Conservation (phyloP, 768 basidiomycete genomes). For the Jaapia argillacea region DNA sequence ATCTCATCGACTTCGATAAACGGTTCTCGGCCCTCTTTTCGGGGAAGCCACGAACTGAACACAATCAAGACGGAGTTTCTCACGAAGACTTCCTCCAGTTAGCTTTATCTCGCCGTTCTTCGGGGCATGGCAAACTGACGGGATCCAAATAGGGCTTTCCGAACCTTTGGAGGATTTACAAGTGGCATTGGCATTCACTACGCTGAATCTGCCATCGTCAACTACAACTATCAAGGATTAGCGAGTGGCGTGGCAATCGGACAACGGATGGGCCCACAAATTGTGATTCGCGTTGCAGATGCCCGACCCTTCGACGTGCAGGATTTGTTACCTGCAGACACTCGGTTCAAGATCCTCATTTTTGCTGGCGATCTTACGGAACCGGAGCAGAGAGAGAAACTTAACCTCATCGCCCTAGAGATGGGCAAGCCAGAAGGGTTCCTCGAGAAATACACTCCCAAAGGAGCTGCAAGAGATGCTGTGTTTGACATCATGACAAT, state of each 20-base stretch:
- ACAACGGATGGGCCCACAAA: conserved; percentile 39
- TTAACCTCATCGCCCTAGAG: conserved; percentile 18
- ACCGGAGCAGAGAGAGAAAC: conserved; percentile 12
- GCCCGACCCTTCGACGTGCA: conserved; percentile 37
- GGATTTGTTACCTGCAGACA: conserved; percentile 36
- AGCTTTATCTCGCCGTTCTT: conserved; percentile 5
- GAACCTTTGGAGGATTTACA: conserved; percentile 33
- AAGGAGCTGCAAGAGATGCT: conserved; percentile 13
- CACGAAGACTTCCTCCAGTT: conserved; percentile 37
- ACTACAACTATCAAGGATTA: conserved; percentile 22
- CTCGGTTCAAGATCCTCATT: conserved; percentile 37
- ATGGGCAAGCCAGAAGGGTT: conserved; percentile 18
- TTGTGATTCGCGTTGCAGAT: conserved; percentile 36
- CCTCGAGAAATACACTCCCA: conserved; percentile 14
- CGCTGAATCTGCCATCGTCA: conserved; percentile 26
- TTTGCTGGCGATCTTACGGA: conserved; percentile 30
- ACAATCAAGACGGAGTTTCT: conserved; percentile 34
- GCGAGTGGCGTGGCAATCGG: conserved; percentile 34
- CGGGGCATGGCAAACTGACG: not conserved
- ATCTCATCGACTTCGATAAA: conserved; percentile 45
- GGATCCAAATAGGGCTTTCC: conserved; percentile 25
- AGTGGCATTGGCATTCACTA: conserved; percentile 45
- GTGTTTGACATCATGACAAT: conserved; percentile 22
- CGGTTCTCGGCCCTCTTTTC: conserved; percentile 42
- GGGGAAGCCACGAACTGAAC: conserved; percentile 33